Conservation (phyloP, 805 yeast species). For the Zygosaccharomyces bisporus region DNA sequence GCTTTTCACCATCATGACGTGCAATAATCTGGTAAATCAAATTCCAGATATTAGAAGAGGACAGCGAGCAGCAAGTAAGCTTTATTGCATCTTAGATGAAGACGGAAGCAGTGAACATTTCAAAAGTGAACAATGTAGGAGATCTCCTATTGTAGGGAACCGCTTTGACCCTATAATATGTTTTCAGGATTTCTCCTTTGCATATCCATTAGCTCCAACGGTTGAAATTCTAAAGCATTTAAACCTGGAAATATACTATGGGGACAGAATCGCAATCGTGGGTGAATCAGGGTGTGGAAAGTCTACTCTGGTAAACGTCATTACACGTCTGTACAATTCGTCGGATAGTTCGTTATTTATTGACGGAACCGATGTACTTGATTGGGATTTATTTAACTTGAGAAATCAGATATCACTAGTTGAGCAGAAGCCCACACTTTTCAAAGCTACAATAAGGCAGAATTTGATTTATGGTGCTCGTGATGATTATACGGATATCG, state of each 20-base stretch:
- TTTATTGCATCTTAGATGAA: slow-evolving; percentile 40
- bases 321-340: slow-evolving; percentile 50
- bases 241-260: slow-evolving; percentile 40
- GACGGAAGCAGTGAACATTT: slow-evolving; percentile 10
- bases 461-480: slow-evolving; percentile 62
- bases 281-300: slow-evolving; percentile 94
- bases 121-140: slow-evolving; percentile 5
- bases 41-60: slow-evolving; percentile 83
- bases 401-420: slow-evolving; percentile 62
- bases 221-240: slow-evolving; percentile 41
- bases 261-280: slow-evolving; percentile 59
- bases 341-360: slow-evolving; percentile 40
- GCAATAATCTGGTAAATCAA: slow-evolving; percentile 55
- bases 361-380: slow-evolving; percentile 46
- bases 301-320: slow-evolving; percentile 62
- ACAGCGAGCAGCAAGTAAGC: slow-evolving; percentile 61
- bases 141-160: background rate
- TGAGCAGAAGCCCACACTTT: slow-evolving; percentile 67
- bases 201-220: slow-evolving; percentile 41
- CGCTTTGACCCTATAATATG: slow-evolving; percentile 28
- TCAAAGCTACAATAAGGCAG: slow-evolving; percentile 68
- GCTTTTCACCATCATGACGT: slow-evolving; percentile 65
- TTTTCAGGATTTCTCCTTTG: slow-evolving; percentile 47
- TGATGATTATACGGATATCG: slow-evolving; percentile 32
- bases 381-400: slow-evolving; percentile 45